Percentiles rank a stretch among this genome's conserved stretches.
Evolutionary conservation across 257 asterid species (phyloP).

Genomic region (Rhazya stricta): DNA sequence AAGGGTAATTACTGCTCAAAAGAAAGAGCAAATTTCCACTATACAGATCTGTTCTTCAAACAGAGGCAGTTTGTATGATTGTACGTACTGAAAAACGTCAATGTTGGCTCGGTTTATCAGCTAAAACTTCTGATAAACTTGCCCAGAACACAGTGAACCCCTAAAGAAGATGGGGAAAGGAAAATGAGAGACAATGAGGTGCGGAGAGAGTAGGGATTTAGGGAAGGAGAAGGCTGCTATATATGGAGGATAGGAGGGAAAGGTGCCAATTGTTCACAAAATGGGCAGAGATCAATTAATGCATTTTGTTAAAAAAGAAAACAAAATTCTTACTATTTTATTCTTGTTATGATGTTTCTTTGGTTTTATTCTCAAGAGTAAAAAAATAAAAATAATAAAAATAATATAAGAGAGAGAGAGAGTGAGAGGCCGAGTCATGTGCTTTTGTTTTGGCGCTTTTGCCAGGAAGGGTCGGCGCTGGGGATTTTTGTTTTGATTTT

Average conservation of each 20-base stretch:
- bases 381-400: not conserved
- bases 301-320: constrained; percentile 12
- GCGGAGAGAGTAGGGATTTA: constrained; percentile 15
- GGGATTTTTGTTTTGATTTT: constrained; percentile 14
- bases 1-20: not conserved
- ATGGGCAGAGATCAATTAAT: constrained; percentile 42
- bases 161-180: not conserved
- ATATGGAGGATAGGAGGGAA: constrained; percentile 56
- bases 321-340: not conserved
- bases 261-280: constrained; percentile 36
- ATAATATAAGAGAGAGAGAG: constrained; percentile 7
- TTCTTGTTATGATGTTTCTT: constrained; percentile 2
- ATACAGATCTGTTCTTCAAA: constrained; percentile 34
- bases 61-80: constrained; percentile 1
- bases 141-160: constrained; percentile 23
- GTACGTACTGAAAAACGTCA: constrained; percentile 13
- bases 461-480: constrained; percentile 29
- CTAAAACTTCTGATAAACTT: constrained; percentile 28
- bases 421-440: constrained; percentile 52
- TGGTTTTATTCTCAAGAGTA: not conserved
- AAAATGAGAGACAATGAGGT: constrained; percentile 15
- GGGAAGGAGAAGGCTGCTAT: constrained; percentile 41
- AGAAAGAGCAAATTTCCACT: not conserved
- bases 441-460: constrained; percentile 66
- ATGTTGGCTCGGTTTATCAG: constrained; percentile 30